Evolutionary conservation across 176 grass and related monocot species (phyloP).

Genomic region (Oryza longistaminata): DNA sequence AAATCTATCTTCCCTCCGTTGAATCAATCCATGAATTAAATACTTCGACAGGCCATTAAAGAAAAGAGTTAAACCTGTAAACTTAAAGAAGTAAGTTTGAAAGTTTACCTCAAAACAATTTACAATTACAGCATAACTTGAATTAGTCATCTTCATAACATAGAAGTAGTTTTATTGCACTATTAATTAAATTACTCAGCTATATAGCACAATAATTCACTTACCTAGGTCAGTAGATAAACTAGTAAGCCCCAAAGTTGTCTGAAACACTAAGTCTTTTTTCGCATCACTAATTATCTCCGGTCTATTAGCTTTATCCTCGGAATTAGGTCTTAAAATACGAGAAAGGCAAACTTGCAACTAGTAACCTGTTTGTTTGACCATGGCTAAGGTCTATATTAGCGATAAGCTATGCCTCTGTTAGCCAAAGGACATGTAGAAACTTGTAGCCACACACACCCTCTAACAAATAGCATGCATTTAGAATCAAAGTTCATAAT

Average conservation of each 20-base stretch:
- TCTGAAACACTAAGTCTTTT: background rate
- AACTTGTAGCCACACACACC: background rate
- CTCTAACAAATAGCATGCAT: background rate
- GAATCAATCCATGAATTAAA: conserved; percentile 3
- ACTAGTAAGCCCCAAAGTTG: background rate
- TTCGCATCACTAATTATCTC: background rate
- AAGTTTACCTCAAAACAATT: background rate
- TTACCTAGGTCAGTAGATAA: background rate
- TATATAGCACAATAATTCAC: background rate
- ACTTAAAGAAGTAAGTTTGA: background rate
- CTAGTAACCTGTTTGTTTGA: background rate
- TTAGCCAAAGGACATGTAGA: background rate
- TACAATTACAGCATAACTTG: background rate
- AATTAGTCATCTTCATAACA: background rate
- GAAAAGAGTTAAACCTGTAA: background rate
- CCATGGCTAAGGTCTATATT: background rate
- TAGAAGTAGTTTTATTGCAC: background rate
- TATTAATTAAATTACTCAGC: background rate
- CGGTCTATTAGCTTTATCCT: background rate
- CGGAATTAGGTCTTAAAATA: background rate
- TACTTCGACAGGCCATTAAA: background rate
- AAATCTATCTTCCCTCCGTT: background rate
- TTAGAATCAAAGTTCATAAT: background rate
- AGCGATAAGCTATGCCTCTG: background rate
- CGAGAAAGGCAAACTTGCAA: background rate